Base-by-base conservation (phyloP, 2,329 filamentous ascomycete genomes). In the Chalara sp. region DNA sequence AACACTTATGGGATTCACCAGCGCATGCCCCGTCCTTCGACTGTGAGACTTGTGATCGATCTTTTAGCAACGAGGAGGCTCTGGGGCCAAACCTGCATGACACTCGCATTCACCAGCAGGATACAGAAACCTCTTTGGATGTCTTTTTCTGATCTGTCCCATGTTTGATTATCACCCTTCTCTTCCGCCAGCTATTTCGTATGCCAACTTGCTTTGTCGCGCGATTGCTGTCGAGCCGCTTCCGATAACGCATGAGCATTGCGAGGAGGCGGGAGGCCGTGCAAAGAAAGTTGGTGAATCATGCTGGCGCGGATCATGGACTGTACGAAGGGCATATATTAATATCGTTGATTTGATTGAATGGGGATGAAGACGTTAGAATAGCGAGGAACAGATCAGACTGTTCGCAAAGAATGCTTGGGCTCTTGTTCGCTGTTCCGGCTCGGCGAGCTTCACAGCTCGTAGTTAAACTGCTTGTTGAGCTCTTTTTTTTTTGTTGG, bases 101-200 rank as follows among this genome's bases (percentile, higher is more conserved):
- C 49, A 56, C 53, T 52, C 53, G 40, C 35, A 54, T 47, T 52
- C 49, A 56, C 49, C 39, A 56, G 51, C 49, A 54, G 32, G 47
- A 56, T 55, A 54, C 49, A 7, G 55, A 59, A 30, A 60, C 55
- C 33, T 56, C 53, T 53, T 53, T 60, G 29, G 55, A 60, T 56
- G 28, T 21, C 53, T 47, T 58, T 61, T 61, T 55, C 47, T 52
- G 50, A 47, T 53, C 58, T 57, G 60, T 60, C 56, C 51, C 53
- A 57, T 44, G 29, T 61, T 62, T 49, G 46, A 57, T 53, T 62
- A 63, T 59, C 30, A 60, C 51, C 57, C 55, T 58, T 61, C 55
- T 60, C 57, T 61, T 21, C 52, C 56, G 49, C 59, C 50, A 54
- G 59, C 56, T 53, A 63, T 58, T 46, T 64, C 59, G 40, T 63